phyloP scores from a whole-genome alignment of 2,329 filamentous ascomycete species.

The Arthrobotrys megalospora region DNA sequence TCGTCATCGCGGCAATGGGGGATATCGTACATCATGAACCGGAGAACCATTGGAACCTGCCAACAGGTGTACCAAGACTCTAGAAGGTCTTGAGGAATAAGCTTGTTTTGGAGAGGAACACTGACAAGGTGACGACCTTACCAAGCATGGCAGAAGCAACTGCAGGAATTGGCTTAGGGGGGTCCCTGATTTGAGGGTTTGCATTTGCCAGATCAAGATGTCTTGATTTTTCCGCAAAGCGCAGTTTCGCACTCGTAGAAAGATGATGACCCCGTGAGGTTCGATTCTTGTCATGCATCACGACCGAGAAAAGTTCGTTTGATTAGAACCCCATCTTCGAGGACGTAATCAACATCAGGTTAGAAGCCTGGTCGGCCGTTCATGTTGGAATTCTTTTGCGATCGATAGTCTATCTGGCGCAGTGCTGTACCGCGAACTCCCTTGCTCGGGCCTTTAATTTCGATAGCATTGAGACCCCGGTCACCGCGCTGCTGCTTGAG shows the following conservation, averaged over 20 bases:
- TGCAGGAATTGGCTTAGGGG: slow-evolving; percentile 39
- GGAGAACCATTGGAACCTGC: background rate
- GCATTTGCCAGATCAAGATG: slow-evolving; percentile 12
- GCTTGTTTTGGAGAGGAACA: slow-evolving; percentile 49
- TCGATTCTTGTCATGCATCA: no score
- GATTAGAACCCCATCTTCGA: no score
- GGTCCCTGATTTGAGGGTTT: slow-evolving; percentile 40
- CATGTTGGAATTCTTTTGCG: background rate
- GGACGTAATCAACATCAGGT: background rate
- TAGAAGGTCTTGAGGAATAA: slow-evolving; percentile 43
- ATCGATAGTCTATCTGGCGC: slow-evolving; percentile 11
- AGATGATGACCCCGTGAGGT: background rate
- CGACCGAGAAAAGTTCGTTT: no score
- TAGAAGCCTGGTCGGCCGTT: background rate
- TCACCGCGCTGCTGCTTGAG: slow-evolving; percentile 15
- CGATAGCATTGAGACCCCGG: slow-evolving; percentile 39
- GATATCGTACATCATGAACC: background rate
- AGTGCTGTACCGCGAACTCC: slow-evolving; percentile 14
- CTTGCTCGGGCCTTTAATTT: slow-evolving; percentile 61
- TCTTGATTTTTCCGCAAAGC: slow-evolving; percentile 24
- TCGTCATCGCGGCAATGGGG: background rate
- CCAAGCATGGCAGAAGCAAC: slow-evolving; percentile 40
- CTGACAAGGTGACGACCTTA: slow-evolving; percentile 40
- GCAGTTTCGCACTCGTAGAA: slow-evolving; percentile 12
- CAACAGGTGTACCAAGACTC: slow-evolving; percentile 34